Evolutionary conservation across 2,329 filamentous ascomycete species (phyloP).

Genomic region (Beauveria sp.): DNA sequence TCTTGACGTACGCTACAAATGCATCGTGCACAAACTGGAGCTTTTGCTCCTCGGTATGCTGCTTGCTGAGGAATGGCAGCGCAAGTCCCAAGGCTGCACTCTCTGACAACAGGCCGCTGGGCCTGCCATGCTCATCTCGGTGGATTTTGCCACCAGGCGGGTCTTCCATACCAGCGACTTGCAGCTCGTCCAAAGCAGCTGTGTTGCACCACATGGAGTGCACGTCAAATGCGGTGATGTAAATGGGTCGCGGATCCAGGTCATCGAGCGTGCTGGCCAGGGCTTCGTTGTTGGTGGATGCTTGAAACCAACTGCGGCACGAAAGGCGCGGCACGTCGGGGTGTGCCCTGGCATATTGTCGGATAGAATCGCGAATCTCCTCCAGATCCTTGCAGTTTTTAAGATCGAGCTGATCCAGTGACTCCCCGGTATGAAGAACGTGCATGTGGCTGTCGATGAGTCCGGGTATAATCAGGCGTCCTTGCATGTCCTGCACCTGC

Average conservation of each 20-base stretch:
- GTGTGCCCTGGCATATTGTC: constrained; percentile 24
- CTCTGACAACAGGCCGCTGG: constrained; percentile 34
- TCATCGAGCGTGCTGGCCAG: constrained; percentile 35
- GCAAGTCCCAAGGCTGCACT: constrained; percentile 32
- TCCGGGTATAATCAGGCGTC: constrained; percentile 24
- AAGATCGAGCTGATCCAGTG: constrained; percentile 30
- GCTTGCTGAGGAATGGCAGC: constrained; percentile 33
- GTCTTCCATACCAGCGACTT: constrained; percentile 28
- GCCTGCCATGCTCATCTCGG: constrained; percentile 29
- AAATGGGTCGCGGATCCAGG: constrained; percentile 35
- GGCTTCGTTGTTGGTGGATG: constrained; percentile 33
- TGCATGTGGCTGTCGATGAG: constrained; percentile 40
- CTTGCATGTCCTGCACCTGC: constrained; percentile 8
- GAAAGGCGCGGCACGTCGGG: constrained; percentile 30
- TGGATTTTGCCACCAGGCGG: constrained; percentile 35
- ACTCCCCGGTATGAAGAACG: constrained; percentile 33
- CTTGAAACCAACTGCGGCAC: constrained; percentile 36
- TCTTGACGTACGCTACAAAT: constrained; percentile 29
- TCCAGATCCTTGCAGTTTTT: constrained; percentile 26
- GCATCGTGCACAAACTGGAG: constrained; percentile 29
- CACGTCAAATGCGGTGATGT: constrained; percentile 35
- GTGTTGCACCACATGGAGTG: constrained; percentile 39
- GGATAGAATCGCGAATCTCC: constrained; percentile 30
- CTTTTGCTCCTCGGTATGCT: constrained; percentile 29
- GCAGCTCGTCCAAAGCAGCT: constrained; percentile 34